Conservation (phyloP, 2,329 filamentous ascomycete genomes). For the Leptoxyphium fumago region DNA sequence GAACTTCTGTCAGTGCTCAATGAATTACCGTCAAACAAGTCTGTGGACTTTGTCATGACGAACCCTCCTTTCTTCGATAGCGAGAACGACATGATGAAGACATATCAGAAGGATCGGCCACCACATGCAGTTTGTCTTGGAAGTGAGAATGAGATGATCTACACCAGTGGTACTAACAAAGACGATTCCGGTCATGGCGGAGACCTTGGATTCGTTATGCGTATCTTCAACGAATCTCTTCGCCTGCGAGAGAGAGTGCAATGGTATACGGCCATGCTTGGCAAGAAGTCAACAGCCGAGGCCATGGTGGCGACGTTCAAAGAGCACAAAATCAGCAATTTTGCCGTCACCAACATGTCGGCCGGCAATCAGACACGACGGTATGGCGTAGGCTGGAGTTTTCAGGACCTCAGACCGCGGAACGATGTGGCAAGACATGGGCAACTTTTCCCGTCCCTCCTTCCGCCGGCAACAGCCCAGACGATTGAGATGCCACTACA, state of each 20-base stretch:
- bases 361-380: constrained; percentile 65
- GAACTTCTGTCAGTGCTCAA: constrained; percentile 48
- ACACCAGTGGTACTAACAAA: not conserved
- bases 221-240: constrained; percentile 57
- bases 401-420: constrained; percentile 48
- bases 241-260: constrained; percentile 44
- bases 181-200: constrained; percentile 38
- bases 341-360: constrained; percentile 64
- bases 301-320: constrained; percentile 46
- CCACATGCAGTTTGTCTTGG: constrained; percentile 62
- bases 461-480: constrained; percentile 34
- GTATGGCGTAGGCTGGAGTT: constrained; percentile 87
- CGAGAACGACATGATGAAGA: constrained; percentile 48
- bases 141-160: constrained; percentile 68
- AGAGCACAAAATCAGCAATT: constrained; percentile 52
- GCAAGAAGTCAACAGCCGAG: constrained; percentile 55
- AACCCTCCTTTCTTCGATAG: constrained; percentile 94
- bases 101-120: constrained; percentile 37
- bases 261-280: constrained; percentile 90
- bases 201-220: constrained; percentile 58
- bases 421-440: constrained; percentile 23
- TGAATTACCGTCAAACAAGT: constrained; percentile 31
- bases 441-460: constrained; percentile 13
- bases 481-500: constrained; percentile 24
- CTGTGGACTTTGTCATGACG: constrained; percentile 73